Evolutionary conservation across 2,329 filamentous ascomycete genomes (phyloP), one percentile per base, ranked within the genome.

Genomic region (Fusarium devonianum): DNA sequence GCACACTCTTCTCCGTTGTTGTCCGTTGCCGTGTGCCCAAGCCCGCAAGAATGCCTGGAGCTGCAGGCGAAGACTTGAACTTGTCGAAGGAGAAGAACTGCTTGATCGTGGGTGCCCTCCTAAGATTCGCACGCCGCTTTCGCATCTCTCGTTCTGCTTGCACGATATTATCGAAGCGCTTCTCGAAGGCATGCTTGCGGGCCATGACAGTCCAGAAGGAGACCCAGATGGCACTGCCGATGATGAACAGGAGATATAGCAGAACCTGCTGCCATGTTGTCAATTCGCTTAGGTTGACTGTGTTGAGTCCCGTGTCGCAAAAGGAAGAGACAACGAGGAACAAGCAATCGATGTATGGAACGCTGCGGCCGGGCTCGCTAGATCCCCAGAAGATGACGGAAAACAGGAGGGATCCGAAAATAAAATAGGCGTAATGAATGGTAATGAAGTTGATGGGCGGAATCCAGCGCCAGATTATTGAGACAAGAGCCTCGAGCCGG

Each of bases 261-360:
- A 88, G 70, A 19, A 82, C 71, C 67, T 90, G 88, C 67, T 90
- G 87, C 64, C 85, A 87, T 0, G 81, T 85, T 28, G 84, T 89
- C 62, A 90, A 65, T 19, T 76, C 73, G 45, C 81, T 85, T 17
- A 89, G 71, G 63, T 87, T 83, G 58, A 85, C 79, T 2, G 86
- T 87, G 61, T 88, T 89, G 47, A 90, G 73, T 0, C 87, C 87
- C 6, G 86, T 81, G 42, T 83, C 77, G 6, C 85, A 88, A 73
- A 89, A 85, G 32, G 86, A 85, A 45, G 83, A 87, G 29, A 85
- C 76, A 39, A 81, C 80, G 40, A 89, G 69, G 66, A 89, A 90
- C 12, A 90, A 68, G n/a, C 82, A 78, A 64, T 90, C 86, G 26
- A 78, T 78, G 68, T 85, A 90, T 34, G 72, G 70, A 38, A 89